These are phyloP conservation scores for Diaporthe eres DNA, from an alignment of 2,329 filamentous ascomycete genomes.

Conservation along the genomic window DNA sequence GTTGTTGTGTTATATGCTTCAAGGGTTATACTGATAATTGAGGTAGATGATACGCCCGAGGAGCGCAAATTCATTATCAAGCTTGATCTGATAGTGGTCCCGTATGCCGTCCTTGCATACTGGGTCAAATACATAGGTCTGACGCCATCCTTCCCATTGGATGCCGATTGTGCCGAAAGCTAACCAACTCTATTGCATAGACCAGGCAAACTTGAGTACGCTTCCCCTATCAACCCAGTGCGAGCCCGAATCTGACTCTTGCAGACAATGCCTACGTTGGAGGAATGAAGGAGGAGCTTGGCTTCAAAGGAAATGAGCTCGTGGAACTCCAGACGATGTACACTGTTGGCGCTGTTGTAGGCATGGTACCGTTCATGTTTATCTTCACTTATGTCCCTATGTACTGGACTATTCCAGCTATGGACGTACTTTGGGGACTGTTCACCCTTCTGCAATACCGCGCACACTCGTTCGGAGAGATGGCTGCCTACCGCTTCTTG, in stretches of 20 bases:
- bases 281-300: conserved; percentile 43
- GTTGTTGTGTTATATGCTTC: neutral
- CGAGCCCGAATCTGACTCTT: conserved; percentile 41
- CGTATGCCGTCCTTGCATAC: conserved; percentile 68
- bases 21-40: neutral
- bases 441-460: conserved; percentile 70
- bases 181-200: neutral
- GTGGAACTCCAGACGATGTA: conserved; percentile 69
- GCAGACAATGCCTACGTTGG: conserved; percentile 55
- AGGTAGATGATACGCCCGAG: conserved; percentile 60
- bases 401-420: conserved; percentile 63
- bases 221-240: neutral
- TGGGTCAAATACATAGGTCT: conserved; percentile 63
- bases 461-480: conserved; percentile 61
- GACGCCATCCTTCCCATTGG: neutral
- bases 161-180: neutral
- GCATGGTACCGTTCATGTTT: conserved; percentile 66
- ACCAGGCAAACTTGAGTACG: conserved; percentile 13
- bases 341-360: conserved; percentile 63
- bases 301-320: conserved; percentile 41
- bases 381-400: conserved; percentile 63
- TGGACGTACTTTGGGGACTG: conserved; percentile 68
- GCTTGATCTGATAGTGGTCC: conserved; percentile 68
- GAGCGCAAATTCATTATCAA: conserved; percentile 68
- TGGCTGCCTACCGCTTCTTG: conserved; percentile 67